phyloP scores from a whole-genome alignment of 345 rosid species.

The Ailanthus altissimus region DNA sequence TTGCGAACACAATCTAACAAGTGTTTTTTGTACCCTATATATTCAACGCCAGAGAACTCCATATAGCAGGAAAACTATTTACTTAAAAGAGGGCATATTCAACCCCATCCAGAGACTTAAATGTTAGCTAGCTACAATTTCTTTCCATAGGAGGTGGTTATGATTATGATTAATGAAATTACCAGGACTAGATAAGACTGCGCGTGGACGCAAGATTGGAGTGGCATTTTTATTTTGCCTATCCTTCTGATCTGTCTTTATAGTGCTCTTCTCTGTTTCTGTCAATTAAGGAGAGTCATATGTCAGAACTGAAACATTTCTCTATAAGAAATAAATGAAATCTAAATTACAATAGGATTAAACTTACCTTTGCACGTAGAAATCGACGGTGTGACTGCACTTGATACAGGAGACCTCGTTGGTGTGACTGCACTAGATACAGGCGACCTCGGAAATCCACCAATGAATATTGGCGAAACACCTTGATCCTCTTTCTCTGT shows the following conservation, averaged over 20 bases:
- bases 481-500: conserved; percentile 43
- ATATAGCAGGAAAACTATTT: not conserved
- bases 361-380: conserved; percentile 34
- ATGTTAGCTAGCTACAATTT: not conserved
- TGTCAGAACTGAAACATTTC: conserved; percentile 3
- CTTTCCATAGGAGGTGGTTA: not conserved
- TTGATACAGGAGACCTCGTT: too few relatives aligned
- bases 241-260: conserved; percentile 27
- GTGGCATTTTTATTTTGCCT: conserved; percentile 51
- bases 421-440: too few relatives aligned
- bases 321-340: not conserved
- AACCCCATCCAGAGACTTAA: not conserved
- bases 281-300: conserved; percentile 17
- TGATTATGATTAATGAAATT: conserved; percentile 11
- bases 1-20: too few relatives aligned
- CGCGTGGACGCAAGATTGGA: conserved; percentile 62
- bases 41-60: not conserved
- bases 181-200: conserved; percentile 75
- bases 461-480: conserved; percentile 31
- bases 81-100: not conserved
- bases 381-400: conserved; percentile 11
- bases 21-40: too few relatives aligned
- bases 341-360: not conserved
- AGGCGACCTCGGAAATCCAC: conserved; percentile 39
- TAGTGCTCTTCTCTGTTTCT: conserved; percentile 35